These are phyloP conservation scores for Ogataea pignaliae DNA, from an alignment of 805 yeast species.

Conservation along the genomic window DNA sequence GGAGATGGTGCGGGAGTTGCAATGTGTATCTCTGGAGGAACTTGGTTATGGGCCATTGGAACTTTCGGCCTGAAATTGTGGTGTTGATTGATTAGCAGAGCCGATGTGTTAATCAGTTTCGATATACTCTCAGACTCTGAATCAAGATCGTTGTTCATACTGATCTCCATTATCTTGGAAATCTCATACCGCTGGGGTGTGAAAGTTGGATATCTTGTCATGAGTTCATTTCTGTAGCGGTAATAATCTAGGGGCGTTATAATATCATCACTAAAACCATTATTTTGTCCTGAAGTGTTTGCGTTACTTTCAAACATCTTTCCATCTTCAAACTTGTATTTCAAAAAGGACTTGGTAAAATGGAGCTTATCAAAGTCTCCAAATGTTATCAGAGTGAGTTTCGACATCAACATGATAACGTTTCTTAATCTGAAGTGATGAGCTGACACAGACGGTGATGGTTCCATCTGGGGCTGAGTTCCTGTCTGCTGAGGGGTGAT, in stretches of 20 bases:
- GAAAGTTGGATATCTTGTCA: constrained; percentile 71
- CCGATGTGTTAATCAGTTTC: constrained; percentile 19
- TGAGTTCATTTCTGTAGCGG: constrained; percentile 69
- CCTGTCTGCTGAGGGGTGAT: constrained; percentile 5
- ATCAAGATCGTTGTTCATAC: constrained; percentile 13
- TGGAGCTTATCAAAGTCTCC: constrained; percentile 47
- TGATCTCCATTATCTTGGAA: constrained; percentile 40
- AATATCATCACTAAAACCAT: constrained; percentile 15
- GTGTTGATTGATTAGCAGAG: constrained; percentile 30
- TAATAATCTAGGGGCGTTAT: constrained; percentile 86
- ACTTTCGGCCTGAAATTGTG: constrained; percentile 28
- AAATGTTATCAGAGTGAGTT: constrained; percentile 52
- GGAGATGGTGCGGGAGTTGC: constrained; percentile 93
- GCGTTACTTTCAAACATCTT: constrained; percentile 1
- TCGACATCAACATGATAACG: constrained; percentile 49
- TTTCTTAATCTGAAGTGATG: constrained; percentile 47
- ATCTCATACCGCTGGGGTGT: constrained; percentile 45
- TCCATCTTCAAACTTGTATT: constrained; percentile 33
- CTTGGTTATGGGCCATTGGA: constrained; percentile 29
- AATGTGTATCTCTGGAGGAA: constrained; percentile 49
- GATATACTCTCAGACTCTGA: constrained; percentile 14
- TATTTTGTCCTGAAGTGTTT: neutral
- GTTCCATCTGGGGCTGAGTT: neutral
- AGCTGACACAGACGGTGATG: constrained; percentile 6
- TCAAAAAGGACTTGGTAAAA: constrained; percentile 43